Base-by-base conservation (phyloP, 345 rosid species). In the Schrenkiella parvula region DNA sequence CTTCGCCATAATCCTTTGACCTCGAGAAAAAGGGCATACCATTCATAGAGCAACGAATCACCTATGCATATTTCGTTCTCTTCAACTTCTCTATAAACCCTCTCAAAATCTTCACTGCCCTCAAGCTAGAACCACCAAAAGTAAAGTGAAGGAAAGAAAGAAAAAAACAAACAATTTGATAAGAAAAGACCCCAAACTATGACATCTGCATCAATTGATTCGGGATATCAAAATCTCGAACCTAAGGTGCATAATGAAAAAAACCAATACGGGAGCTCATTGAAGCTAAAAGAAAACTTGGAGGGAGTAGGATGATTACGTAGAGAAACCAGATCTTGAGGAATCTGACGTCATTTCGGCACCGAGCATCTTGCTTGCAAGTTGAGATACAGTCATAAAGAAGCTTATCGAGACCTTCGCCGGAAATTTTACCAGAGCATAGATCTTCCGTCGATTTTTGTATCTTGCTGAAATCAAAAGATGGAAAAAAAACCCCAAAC, bases 251-350 rank as follows among this genome's bases (percentile, higher is more conserved):
- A 43, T 6, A 57, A 73, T 46, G n/a, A 42, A 54, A 12, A 6
- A 54, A 25, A 5, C 0, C 7, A 26, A 31, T 8, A 42, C 32
- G 19, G n/a, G 57, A 54, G 13, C 19, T 18, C 15, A 41, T 17
- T 18, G 37, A 53, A 18, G 72, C 31, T 35, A 1, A 22, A 18
- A 32, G 1, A 65, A 32, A 34, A 37, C 7, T 22, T 54, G 29
- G 32, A 28, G 9, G 6, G 6, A 7, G 14, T 9, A 48, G 34
- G 38, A 48, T 52, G 5, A 67, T 82, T 95, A 95, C 97, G 39
- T 87, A 84, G 70, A 95, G 86, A 59, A 95, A 77, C 89, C 97
- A 91, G 79, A 91, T 87, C 85, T 91, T 91, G 79, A 95, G 97
- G 79, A 95, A 91, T 80, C 96, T 83, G 80, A 84, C 68, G 78